Evolutionary conservation across 164 flowering plant species (phyloP).

Genomic region (Vitis rotundifolia): DNA sequence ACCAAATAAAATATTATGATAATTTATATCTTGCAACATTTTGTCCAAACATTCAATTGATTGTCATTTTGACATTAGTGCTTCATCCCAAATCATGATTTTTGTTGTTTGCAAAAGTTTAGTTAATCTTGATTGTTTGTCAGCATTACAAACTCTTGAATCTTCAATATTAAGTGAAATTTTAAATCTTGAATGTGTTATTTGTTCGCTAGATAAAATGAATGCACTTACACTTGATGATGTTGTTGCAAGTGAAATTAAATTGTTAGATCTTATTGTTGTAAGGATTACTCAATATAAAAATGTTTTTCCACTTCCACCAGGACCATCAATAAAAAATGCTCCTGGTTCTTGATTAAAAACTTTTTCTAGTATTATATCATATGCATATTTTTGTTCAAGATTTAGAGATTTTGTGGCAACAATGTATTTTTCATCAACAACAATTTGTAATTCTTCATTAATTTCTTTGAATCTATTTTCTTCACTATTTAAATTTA

Average conservation of each 20-base stretch:
- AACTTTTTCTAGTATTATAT: no score
- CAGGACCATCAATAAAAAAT: constrained; percentile 1
- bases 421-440: no score
- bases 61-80: not conserved
- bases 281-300: not conserved
- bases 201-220: not conserved
- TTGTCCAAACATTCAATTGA: not conserved
- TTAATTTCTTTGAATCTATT: no score
- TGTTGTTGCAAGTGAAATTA: not conserved
- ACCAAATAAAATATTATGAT: not conserved
- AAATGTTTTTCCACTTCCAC: not conserved
- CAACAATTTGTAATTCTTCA: no score
- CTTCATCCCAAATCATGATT: no score
- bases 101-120: no score
- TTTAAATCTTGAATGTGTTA: not conserved
- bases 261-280: not conserved
- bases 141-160: no score
- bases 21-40: not conserved
- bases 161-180: not conserved
- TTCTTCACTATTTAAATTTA: no score
- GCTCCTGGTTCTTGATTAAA: no score
- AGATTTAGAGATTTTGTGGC: no score
- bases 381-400: no score
- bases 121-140: no score
- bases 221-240: not conserved